Percentiles rank a stretch among this genome's conserved stretches.
phyloP scores from a whole-genome alignment of 2,329 filamentous ascomycete genomes.

The Emmonsiellopsis sp. region DNA sequence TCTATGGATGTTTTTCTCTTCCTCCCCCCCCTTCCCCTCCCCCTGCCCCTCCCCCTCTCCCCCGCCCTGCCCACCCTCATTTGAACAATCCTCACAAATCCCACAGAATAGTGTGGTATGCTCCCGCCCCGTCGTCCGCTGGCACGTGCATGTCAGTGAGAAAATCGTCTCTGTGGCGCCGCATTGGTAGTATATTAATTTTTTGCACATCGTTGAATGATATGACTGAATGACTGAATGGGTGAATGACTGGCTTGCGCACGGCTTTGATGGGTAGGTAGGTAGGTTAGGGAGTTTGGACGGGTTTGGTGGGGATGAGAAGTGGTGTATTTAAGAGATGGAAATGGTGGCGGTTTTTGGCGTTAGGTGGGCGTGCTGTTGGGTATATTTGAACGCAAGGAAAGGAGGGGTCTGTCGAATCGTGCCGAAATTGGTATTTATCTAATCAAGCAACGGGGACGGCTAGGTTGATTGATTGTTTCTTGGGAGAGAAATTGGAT shows the following conservation, averaged over 20 bases:
- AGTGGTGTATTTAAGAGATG: neutral
- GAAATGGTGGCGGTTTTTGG: too few relatives aligned
- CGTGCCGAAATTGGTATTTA: too few relatives aligned
- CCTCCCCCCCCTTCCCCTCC: neutral
- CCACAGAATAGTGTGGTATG: conserved; percentile 10
- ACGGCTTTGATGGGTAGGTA: neutral
- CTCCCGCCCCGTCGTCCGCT: conserved; percentile 8
- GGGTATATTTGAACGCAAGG: too few relatives aligned
- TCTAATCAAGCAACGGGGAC: too few relatives aligned
- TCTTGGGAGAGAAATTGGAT: too few relatives aligned
- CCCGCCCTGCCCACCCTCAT: neutral
- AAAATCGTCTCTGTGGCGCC: conserved; percentile 14
- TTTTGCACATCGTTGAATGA: conserved; percentile 11
- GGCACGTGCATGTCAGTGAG: conserved; percentile 9
- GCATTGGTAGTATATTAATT: conserved; percentile 12
- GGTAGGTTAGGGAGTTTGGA: neutral
- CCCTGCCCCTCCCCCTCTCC: neutral
- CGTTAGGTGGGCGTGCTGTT: too few relatives aligned
- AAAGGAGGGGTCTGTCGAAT: too few relatives aligned
- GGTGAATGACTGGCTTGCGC: neutral
- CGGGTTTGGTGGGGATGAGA: neutral
- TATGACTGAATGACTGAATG: too few relatives aligned
- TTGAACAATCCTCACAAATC: conserved; percentile 11
- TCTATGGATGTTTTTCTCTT: too few relatives aligned
- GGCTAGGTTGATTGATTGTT: too few relatives aligned